Evolutionary conservation across 805 yeast species (phyloP), one percentile per base, ranked within the genome.

Genomic region (Vanderwaltozyma verrucispora): DNA sequence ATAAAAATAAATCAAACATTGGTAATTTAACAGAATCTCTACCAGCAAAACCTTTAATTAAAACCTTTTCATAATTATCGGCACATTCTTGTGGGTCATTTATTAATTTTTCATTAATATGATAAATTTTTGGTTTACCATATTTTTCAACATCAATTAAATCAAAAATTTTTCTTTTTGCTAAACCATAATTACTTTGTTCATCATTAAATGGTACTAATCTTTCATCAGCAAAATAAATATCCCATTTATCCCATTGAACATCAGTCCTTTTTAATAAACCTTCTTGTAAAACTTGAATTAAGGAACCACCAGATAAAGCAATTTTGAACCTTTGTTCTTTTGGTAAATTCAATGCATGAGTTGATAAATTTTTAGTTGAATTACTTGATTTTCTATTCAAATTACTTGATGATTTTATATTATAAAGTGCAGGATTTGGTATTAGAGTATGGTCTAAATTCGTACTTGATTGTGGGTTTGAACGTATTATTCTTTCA

Each of bases 11-110:
- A 60, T 92, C 97, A 64, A 92, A 89, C 75, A 85, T 78, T 42
- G 98, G 98, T 44, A 89, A 71, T 63, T 88, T 87, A 39, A 92
- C 98, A 14, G 95, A 80, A 61, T 92, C 97, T 58, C 94, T 89
- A 37, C 84, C 87, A 10, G 98, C 98, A 65, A 92, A 92, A 37
- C 89, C 92, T 53, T 74, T 76, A 40, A 92, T 83, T 39, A 92
- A 68, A 16, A 77, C 68, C 62, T 86, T 84, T 56, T 92, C 98
- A 62, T 92, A 92, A 46, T 68, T 73, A 58, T 92, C 97, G 5
- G 98, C 97, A 52, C 94, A 86, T 58, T 86, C 96, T 54, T 82
- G 94, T 13, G 92, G 82, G 54, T 83, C 89, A 40, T 71, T 64
- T 18, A 89, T 71, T 35, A 86, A 64, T 10, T 73, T 52, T 56